Evolutionary conservation across 2,329 filamentous ascomycete species (phyloP), one percentile per base, ranked within the genome.

Genomic region (Chaetomium sp.): DNA sequence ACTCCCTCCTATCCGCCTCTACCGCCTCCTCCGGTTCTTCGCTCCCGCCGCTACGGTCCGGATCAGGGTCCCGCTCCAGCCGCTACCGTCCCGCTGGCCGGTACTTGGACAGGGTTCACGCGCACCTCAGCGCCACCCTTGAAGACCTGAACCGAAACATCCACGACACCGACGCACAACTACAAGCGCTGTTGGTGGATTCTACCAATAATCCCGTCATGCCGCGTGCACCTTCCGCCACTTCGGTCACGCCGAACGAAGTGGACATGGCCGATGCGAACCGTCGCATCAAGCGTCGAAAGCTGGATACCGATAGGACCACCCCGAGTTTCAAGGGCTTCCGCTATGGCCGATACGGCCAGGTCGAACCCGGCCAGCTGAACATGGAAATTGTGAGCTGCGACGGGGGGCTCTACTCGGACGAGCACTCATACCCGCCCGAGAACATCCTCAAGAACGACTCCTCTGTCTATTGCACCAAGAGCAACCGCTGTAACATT

Each of bases 371-470:
- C 0, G 93, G 93, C 3, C 84, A 86, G 68, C 79, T 97, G 72
- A 89, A 85, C 67, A 92, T 97, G 91, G 91, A 97, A 74, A 88
- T 97, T 67, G 85, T 91, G 57, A 95, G 89, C 80, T 97, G 93
- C 74, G 93, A 97, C 75, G 93, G 92, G 49, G 93, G 93, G 51
- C 82, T 87, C 64, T 87, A 83, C 72, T 82, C 84, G 58, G 87
- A 89, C 67, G 85, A 88, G 70, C 78, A 81, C 62, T 78, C 81
- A 12, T 91, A 91, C 68, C 84, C 85, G 13, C 87, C 89, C 23
- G 91, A 93, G 70, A 97, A 97, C 74, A 88, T 97, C 31, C 82
- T 98, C 67, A 87, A 86, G 70, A 88, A 93, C 74, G 92, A 98
- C 76, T 82, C 83, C 64, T 91, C 90, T 12, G 92, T 97, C 2